These are phyloP conservation scores for Gautieria morchelliformis DNA, from an alignment of 768 basidiomycete genomes.

Conservation along the genomic window DNA sequence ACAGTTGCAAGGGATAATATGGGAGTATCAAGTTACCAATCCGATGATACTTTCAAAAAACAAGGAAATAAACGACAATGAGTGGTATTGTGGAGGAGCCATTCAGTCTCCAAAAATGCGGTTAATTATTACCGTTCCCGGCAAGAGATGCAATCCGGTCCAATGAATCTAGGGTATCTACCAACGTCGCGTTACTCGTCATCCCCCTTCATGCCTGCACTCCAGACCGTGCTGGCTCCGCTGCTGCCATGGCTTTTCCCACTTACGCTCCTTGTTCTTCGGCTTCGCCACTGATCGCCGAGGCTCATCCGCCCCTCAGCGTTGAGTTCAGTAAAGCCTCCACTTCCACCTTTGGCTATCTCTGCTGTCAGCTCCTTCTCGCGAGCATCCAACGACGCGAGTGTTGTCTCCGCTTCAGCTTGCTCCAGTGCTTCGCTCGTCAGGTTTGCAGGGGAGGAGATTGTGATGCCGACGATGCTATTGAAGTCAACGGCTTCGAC, in stretches of 20 bases:
- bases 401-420: constrained; percentile 64
- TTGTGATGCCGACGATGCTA: constrained; percentile 19
- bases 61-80: neutral
- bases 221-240: constrained; percentile 77
- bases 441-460: constrained; percentile 31
- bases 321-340: constrained; percentile 75
- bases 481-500: constrained; percentile 40
- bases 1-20: neutral
- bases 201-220: constrained; percentile 68
- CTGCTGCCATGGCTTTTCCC: constrained; percentile 37
- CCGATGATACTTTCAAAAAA: neutral
- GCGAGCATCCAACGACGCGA: constrained; percentile 72
- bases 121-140: neutral
- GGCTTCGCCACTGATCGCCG: constrained; percentile 47
- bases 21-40: neutral
- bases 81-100: neutral
- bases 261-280: constrained; percentile 39
- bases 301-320: constrained; percentile 26
- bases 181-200: constrained; percentile 25
- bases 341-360: constrained; percentile 59
- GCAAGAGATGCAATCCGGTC: neutral
- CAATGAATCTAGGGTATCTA: neutral
- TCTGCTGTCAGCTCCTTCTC: constrained; percentile 66
- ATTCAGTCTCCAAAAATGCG: neutral
- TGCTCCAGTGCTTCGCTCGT: constrained; percentile 72